Percentiles rank a stretch among this genome's conserved stretches.
These are phyloP conservation scores for Pontederia paniculata DNA, from an alignment of 176 grass and related monocot species.

Conservation along the genomic window DNA sequence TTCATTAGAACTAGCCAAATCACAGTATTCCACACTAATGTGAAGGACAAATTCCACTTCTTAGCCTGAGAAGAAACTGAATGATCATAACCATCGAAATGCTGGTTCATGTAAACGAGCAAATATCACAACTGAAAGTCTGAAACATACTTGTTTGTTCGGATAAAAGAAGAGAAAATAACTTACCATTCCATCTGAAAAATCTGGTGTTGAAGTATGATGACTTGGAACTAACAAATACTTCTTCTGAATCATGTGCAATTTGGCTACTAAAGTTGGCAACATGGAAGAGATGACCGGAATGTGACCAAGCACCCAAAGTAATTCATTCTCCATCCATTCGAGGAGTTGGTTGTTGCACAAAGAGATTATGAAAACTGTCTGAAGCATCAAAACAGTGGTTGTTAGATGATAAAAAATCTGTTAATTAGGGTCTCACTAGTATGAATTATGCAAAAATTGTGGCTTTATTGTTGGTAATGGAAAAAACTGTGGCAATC, in stretches of 20 bases:
- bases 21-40: conserved; percentile 67
- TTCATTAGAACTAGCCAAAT: conserved; percentile 76
- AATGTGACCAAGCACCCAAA: conserved; percentile 50
- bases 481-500: too few species aligned
- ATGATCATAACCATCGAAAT: not conserved
- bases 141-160: not conserved
- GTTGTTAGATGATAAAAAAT: not conserved
- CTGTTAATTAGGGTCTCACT: too few species aligned
- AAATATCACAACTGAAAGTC: conserved; percentile 7
- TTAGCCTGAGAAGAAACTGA: conserved; percentile 39
- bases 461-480: too few species aligned
- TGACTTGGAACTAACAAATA: conserved; percentile 43
- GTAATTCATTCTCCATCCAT: conserved; percentile 60
- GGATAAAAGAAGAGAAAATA: not conserved
- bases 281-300: conserved; percentile 55
- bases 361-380: conserved; percentile 55
- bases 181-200: conserved; percentile 36
- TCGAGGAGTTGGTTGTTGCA: conserved; percentile 90
- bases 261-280: conserved; percentile 54
- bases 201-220: conserved; percentile 20
- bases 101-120: not conserved
- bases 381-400: conserved; percentile 34
- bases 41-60: conserved; percentile 62
- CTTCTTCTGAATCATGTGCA: conserved; percentile 53
- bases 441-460: too few species aligned